A percentile compares a stretch with the other conserved stretches of the same genome.
These are phyloP conservation scores for Fusarium sp. DNA, from an alignment of 2,329 filamentous ascomycete species.

Conservation along the genomic window DNA sequence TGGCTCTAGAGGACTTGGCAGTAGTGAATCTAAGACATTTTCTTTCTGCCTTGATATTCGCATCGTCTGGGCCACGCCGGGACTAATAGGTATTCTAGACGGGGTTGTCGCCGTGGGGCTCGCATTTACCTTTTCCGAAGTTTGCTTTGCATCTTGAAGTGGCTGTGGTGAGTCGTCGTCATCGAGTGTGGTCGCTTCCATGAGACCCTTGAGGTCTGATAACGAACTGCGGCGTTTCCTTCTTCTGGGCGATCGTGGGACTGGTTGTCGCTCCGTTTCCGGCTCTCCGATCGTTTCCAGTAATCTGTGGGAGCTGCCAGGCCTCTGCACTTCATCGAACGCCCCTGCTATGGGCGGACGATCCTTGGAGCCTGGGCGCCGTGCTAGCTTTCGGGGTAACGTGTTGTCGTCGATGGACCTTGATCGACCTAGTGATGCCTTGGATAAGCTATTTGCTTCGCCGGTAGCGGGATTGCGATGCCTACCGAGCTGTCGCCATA, in stretches of 20 bases:
- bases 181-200: constrained; percentile 70
- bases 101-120: constrained; percentile 57
- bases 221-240: constrained; percentile 92
- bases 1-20: constrained; percentile 37
- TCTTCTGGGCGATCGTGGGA: constrained; percentile 67
- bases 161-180: constrained; percentile 60
- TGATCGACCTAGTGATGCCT: constrained; percentile 75
- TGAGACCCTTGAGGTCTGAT: constrained; percentile 82
- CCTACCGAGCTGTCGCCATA: constrained; percentile 92
- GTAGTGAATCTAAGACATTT: constrained; percentile 48
- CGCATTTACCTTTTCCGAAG: constrained; percentile 70
- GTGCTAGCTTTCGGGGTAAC: constrained; percentile 52
- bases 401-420: constrained; percentile 81
- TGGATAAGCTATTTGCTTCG: constrained; percentile 75
- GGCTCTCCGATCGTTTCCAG: constrained; percentile 73
- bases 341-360: constrained; percentile 72
- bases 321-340: constrained; percentile 70
- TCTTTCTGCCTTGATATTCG: constrained; percentile 64
- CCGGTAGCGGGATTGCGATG: constrained; percentile 72
- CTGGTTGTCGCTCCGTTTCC: constrained; percentile 56
- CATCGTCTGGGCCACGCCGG: constrained; percentile 55
- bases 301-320: constrained; percentile 68
- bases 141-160: constrained; percentile 66
- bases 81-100: constrained; percentile 67
- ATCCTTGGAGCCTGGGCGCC: constrained; percentile 70